Base-by-base conservation (phyloP, 1,284 basidiomycete species). In the Boletellus deceptivus region DNA sequence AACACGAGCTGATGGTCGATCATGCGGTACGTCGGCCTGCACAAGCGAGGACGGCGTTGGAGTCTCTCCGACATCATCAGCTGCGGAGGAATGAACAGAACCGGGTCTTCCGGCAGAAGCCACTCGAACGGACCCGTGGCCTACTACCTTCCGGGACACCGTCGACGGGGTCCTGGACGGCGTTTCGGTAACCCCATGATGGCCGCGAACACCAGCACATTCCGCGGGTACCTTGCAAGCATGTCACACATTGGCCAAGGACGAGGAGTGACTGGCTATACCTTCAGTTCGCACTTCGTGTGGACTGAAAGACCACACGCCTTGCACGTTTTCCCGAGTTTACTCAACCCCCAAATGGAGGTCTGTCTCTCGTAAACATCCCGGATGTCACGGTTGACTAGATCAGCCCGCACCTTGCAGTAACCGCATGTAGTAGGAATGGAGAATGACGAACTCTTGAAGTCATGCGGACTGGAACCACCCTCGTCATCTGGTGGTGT, bases 271-370 rank as follows among this genome's bases (percentile, higher is more conserved):
- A 44, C 18, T 42, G 34, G 51, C 38, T 54, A 50, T 49, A 86
- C 89, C 81, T 92, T 93, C 41, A 92, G 67, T 62, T 91, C 91
- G 65, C 91, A 93, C 67, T 89, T 91, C 41, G 79, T 73, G 65
- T 92, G 91, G 16, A 91, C 88, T n/a, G 85, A 86, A 50, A 91
- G 68, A 1, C 82, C 80, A 63, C 91, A 93, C n/a, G 74, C 69
- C 64, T 79, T 86, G 70, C 91, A 92, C 7, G 83, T 87, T 69
- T 91, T 88, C 25, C 91, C 90, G 62, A 90, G 87, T 65, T 89
- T 91, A 63, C 82, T 87, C 34, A 91, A 70, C 20, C 90, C 91
- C 90, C 90, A 92, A 22, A 93, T 90, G 2, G 84, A 86, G 4
- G 83, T 77, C 85, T 90, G 56, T 24, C n/a, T n/a, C 11, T 34